Evolutionary conservation across 495 filamentous ascomycete genomes (phyloP).

Genomic region (Saxophila tyrrhenica): DNA sequence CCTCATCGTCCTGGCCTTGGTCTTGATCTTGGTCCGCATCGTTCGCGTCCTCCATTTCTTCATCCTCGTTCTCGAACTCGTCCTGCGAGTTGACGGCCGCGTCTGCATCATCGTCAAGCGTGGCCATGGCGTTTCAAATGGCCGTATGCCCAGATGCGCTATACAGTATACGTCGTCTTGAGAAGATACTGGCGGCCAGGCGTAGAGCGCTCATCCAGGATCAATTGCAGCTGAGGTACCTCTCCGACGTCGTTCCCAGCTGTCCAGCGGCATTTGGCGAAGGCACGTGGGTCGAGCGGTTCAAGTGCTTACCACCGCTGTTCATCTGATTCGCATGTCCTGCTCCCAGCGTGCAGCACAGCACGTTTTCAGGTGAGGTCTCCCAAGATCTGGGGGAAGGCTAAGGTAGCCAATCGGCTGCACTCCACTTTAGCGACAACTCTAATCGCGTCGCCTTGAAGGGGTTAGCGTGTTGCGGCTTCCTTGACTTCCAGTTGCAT

Average conservation of each 20-base stretch:
- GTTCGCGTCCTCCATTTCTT: constrained; percentile 40
- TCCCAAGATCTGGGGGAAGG: neutral
- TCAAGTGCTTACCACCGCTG: neutral
- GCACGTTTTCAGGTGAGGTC: neutral
- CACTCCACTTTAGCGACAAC: neutral
- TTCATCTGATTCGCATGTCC: neutral
- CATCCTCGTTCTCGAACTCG: constrained; percentile 34
- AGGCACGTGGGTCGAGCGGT: neutral
- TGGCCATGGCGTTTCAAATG: constrained; percentile 17
- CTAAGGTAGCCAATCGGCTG: neutral
- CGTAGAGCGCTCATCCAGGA: neutral
- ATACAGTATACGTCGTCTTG: neutral
- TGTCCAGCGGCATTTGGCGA: constrained; percentile 7
- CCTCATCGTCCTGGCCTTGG: constrained; percentile 36
- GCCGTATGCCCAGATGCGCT: neutral
- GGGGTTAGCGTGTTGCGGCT: too few species aligned
- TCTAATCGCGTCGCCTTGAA: neutral
- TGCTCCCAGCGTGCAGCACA: too few species aligned
- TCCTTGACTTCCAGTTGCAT: too few species aligned
- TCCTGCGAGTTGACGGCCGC: constrained; percentile 28
- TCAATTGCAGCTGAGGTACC: neutral
- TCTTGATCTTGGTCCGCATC: constrained; percentile 31
- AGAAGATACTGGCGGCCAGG: neutral
- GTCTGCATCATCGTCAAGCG: constrained; percentile 32
- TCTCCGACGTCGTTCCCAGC: neutral